phyloP scores from a whole-genome alignment of 2,329 filamentous ascomycete species.

The Acrodontium crateriforme region DNA sequence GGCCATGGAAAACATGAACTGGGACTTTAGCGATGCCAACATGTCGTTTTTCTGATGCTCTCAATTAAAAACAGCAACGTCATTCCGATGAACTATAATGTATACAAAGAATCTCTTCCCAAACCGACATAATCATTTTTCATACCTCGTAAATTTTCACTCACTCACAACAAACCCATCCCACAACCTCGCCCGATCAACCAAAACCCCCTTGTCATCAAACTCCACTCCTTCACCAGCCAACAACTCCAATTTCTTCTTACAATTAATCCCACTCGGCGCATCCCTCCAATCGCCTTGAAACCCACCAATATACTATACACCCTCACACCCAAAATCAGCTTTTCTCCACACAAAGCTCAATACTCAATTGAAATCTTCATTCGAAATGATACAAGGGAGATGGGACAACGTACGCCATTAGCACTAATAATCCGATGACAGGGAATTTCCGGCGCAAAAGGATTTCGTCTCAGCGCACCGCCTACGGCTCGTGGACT shows the following conservation, averaged over 20 bases:
- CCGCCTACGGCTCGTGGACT: constrained; percentile 67
- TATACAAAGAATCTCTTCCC: too few species aligned
- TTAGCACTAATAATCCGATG: constrained; percentile 64
- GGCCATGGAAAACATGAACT: too few species aligned
- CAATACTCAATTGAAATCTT: constrained; percentile 15
- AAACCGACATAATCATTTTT: too few species aligned
- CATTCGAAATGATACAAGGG: background rate
- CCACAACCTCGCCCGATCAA: constrained; percentile 36
- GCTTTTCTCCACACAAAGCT: background rate
- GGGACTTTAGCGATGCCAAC: too few species aligned
- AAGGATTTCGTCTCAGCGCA: constrained; percentile 63
- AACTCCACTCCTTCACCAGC: constrained; percentile 51
- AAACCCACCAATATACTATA: constrained; percentile 48
- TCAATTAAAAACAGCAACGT: too few species aligned
- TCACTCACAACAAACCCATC: constrained; percentile 22
- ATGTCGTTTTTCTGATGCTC: too few species aligned
- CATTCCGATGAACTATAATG: too few species aligned
- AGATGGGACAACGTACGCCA: constrained; percentile 31
- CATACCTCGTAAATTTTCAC: too few species aligned
- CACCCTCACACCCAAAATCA: constrained; percentile 1
- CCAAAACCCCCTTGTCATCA: constrained; percentile 44
- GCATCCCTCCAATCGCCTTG: constrained; percentile 51
- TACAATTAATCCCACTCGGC: constrained; percentile 48
- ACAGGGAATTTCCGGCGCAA: constrained; percentile 69
- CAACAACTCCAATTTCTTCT: constrained; percentile 50